Evolutionary conservation across 2,329 filamentous ascomycete genomes (phyloP), one percentile per base, ranked within the genome.

Genomic region (Neophaeococcomyces mojaviensis): DNA sequence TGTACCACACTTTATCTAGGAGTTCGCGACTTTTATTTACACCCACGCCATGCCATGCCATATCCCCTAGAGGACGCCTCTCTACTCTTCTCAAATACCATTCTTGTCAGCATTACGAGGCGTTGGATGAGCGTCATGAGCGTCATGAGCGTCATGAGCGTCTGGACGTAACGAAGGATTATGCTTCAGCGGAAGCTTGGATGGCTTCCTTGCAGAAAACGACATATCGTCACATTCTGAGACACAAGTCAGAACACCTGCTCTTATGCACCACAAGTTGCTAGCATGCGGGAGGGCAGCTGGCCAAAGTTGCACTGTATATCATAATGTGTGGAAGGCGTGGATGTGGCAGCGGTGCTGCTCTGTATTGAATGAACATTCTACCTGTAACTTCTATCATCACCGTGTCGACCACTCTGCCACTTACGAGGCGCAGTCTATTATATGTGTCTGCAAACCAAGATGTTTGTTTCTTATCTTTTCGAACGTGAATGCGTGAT

Each of bases 1-100:
- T 16, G 48, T 50, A 44, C 47, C 54, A 28, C 53, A 55, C 51
- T 57, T 53, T 36, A 52, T 54, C 43, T 49, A 49, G 39, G 37
- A 53, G 32, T 24, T 24, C 7, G 32, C 12, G 32, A n/a, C 28
- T 48, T 10, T 36, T 36, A 52, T 48, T 46, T 53, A 46, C 48
- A 52, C 48, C 48, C 30, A 16, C 39, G 19, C 20, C 16, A 34
- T 35, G 19, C 37, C 39, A 33, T 33, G 16, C 16, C 8, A 30
- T 24, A 38, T 19, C 24, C 30, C 24, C 26, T 22, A 24, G 43
- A 48, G 19, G 43, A 34, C 44, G 24, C 34, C 49, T 51, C 51
- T 56, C 52, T 52, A 49, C 53, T 55, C 53, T 51, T 46, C 48
- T 49, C 44, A 22, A 37, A 34, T 31, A 34, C 28, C 22, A 26